Conservation (phyloP, 2,329 filamentous ascomycete species). For the Trichoderma oligosporum region DNA sequence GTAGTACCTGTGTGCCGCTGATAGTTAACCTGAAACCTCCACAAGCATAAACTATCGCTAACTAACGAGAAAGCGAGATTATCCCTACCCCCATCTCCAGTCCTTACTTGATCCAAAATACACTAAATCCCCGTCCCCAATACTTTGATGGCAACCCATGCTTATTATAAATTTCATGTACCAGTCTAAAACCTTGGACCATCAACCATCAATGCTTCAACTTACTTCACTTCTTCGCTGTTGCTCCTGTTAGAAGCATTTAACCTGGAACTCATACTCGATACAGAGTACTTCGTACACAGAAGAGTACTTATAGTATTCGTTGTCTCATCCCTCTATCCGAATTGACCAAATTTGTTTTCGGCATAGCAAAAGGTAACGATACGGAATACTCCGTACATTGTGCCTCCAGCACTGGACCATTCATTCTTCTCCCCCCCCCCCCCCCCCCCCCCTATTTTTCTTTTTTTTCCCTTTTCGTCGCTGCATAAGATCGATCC, state of each 20-base stretch:
- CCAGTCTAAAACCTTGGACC: conserved; percentile 8
- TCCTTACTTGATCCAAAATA: conserved; percentile 5
- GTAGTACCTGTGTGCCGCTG: background rate
- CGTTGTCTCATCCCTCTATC: no score
- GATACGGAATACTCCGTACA: background rate
- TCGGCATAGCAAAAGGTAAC: background rate
- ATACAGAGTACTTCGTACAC: background rate
- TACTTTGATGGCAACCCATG: no score
- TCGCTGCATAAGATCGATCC: conserved; percentile 18
- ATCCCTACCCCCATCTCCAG: background rate
- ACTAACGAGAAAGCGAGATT: conserved; percentile 9
- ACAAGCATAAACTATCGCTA: conserved; percentile 1
- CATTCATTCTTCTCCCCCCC: conserved; percentile 6
- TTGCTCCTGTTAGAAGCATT: background rate
- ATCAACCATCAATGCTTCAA: background rate
- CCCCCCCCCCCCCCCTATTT: no score
- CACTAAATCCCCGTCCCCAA: conserved; percentile 10
- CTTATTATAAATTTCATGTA: background rate
- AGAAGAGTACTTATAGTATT: no score
- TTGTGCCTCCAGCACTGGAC: background rate
- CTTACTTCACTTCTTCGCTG: no score
- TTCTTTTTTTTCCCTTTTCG: background rate
- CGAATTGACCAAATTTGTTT: background rate
- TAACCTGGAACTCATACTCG: conserved; percentile 4
- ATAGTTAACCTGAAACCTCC: conserved; percentile 15